Percentiles rank a stretch among this genome's conserved stretches.
These are phyloP conservation scores for Geotrichum carabidarum DNA, from an alignment of 1,139 yeast species.

Conservation along the genomic window DNA sequence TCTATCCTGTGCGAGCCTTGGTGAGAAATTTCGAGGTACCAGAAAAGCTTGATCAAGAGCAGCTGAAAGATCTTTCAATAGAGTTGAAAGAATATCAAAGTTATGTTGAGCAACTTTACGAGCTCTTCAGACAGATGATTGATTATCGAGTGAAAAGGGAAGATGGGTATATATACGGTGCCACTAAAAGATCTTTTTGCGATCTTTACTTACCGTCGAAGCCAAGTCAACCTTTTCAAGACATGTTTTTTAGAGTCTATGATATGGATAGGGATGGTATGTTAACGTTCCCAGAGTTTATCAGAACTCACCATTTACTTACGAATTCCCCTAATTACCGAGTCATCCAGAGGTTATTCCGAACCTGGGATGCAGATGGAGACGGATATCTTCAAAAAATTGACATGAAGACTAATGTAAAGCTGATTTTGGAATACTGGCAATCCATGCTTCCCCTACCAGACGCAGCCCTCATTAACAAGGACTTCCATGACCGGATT, in stretches of 20 bases:
- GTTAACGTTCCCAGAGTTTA: conserved; percentile 27
- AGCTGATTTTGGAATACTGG: not conserved
- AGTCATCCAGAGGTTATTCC: conserved; percentile 8
- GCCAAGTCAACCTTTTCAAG: conserved; percentile 19
- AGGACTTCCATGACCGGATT: not conserved
- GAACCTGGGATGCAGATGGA: conserved; percentile 19
- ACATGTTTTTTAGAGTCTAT: conserved; percentile 21
- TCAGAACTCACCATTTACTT: conserved; percentile 8
- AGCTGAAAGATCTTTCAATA: not conserved
- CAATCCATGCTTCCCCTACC: not conserved
- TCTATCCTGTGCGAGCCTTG: conserved; percentile 16
- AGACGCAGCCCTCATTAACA: conserved; percentile 1
- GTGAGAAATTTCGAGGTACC: conserved; percentile 18
- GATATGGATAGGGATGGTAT: conserved; percentile 29
- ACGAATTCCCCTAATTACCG: not conserved
- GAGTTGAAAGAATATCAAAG: not conserved
- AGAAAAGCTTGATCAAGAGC: conserved; percentile 8
- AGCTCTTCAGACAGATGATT: conserved; percentile 1
- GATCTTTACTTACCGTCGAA: conserved; percentile 18
- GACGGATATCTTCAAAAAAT: conserved; percentile 18
- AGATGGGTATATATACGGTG: conserved; percentile 19
- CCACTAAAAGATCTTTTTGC: conserved; percentile 21
- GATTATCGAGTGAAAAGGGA: not conserved
- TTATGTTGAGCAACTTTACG: conserved; percentile 9
- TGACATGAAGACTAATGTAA: conserved; percentile 14